Evolutionary conservation across 2,329 filamentous ascomycete species (phyloP).

Genomic region (Dendryphion nanum): DNA sequence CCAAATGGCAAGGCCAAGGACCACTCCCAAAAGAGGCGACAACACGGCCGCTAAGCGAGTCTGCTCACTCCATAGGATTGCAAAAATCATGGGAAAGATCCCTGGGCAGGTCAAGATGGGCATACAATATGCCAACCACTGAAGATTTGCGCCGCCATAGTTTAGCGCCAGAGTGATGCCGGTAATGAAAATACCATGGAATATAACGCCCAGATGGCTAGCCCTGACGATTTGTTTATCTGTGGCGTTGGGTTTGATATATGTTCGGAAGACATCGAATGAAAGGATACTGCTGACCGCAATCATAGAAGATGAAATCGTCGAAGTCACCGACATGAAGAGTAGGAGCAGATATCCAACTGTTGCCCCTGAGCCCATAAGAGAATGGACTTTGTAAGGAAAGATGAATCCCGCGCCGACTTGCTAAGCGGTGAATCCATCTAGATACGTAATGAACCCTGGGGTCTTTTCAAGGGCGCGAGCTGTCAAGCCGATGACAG

Average conservation of each 20-base stretch:
- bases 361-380: constrained; percentile 9
- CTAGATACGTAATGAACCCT: background rate
- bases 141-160: constrained; percentile 17
- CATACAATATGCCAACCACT: constrained; percentile 1
- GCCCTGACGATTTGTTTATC: constrained; percentile 27
- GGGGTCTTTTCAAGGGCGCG: background rate
- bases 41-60: constrained; percentile 5
- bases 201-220: background rate
- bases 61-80: constrained; percentile 26
- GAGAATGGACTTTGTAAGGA: constrained; percentile 7
- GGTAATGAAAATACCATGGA: constrained; percentile 16
- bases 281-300: constrained; percentile 31
- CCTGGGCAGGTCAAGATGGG: constrained; percentile 20
- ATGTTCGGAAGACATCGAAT: constrained; percentile 39
- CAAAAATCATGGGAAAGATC: constrained; percentile 20
- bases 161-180: constrained; percentile 20
- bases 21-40: constrained; percentile 2
- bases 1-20: constrained; percentile 15
- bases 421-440: background rate
- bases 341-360: constrained; percentile 8
- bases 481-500: background rate
- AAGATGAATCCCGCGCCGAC: constrained; percentile 7
- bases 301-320: constrained; percentile 30
- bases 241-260: constrained; percentile 25
- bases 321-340: constrained; percentile 14